Evolutionary conservation across 1,284 basidiomycete genomes (phyloP), one percentile per base, ranked within the genome.

Genomic region (Wolfiporia cocos): DNA sequence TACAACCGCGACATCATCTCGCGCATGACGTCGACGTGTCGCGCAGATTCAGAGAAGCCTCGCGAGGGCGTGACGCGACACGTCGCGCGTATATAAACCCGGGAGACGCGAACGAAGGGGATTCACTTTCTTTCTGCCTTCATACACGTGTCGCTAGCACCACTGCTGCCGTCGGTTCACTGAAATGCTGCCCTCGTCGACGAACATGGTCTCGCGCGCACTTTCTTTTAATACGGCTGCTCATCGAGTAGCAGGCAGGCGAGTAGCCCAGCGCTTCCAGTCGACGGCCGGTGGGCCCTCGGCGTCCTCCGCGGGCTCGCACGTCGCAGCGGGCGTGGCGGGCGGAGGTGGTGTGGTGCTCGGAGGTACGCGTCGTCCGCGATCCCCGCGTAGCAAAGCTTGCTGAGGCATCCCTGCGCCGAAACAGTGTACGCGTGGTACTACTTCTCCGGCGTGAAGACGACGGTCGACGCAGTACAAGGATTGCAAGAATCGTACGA

Each of bases 401-500:
- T 5, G 6, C 26, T 36, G 21, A 15, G 20, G n/a, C n/a, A n/a
- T n/a, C n/a, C n/a, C 14, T 15, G 11, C 12, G 24, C 20, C 1
- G 18, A 17, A 17, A 3, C 24, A 52, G 53, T 43, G 3, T 52
- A 55, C 38, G 35, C 45, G 10, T 55, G 39, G 37, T 55, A 52
- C 37, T 46, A 50, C 40, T 40, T 51, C 39, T 52, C 53, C 14
- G 51, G 49, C 5, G 34, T 42, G 7, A 55, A 55, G 43, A 43
- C 37, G 15, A 47, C 43, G 2, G 43, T 55, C 2, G 46, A 50
- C 38, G 43, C 47, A n/a, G 44, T 67, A 14, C 61, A 63, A 35
- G 37, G 57, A 9, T 54, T 63, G 4, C 53, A 63, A n/a, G 41
- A 51, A 18, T 63, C 65, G 42, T 56, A 66, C 40, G 47, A 61